A percentile compares a stretch with the other conserved stretches of the same genome.
Conservation (phyloP, 768 basidiomycete genomes). For the Amyloporia xantha region DNA sequence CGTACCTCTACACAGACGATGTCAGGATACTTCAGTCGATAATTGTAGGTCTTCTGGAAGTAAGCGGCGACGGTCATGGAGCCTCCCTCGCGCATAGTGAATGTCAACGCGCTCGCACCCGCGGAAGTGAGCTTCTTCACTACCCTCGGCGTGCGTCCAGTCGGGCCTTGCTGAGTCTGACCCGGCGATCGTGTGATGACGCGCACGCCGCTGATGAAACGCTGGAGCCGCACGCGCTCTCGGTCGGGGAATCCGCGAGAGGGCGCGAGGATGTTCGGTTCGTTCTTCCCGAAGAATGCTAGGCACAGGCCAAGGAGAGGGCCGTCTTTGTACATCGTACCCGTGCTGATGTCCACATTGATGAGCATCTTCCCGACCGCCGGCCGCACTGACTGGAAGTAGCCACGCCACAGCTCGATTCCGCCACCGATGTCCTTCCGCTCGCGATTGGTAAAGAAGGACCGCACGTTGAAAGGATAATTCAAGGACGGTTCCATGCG, state of each 20-base stretch:
- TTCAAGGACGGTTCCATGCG: slow-evolving; percentile 66
- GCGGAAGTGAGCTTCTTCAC: slow-evolving; percentile 51
- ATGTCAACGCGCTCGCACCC: slow-evolving; percentile 49
- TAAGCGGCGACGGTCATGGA: slow-evolving; percentile 55
- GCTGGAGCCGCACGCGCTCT: slow-evolving; percentile 44
- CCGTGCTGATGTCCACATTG: slow-evolving; percentile 75
- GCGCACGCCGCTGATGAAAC: slow-evolving; percentile 49
- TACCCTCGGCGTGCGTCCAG: slow-evolving; percentile 41
- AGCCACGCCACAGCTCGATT: slow-evolving; percentile 70
- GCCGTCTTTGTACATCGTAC: slow-evolving; percentile 68
- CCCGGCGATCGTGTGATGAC: slow-evolving; percentile 32
- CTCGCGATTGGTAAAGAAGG: slow-evolving; percentile 61
- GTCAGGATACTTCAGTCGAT: slow-evolving; percentile 51
- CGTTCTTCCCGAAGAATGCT: slow-evolving; percentile 38
- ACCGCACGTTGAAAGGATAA: slow-evolving; percentile 67
- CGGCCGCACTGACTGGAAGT: slow-evolving; percentile 75
- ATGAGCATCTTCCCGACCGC: slow-evolving; percentile 56
- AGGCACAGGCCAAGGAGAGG: slow-evolving; percentile 51
- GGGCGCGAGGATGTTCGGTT: slow-evolving; percentile 35
- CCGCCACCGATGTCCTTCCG: slow-evolving; percentile 52
- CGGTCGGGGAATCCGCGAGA: slow-evolving; percentile 39
- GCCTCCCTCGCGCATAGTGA: slow-evolving; percentile 51
- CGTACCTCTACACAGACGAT: slow-evolving; percentile 63
- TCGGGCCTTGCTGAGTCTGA: slow-evolving; percentile 5
- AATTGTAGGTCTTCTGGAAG: slow-evolving; percentile 48